Base-by-base conservation (phyloP, 345 rosid genomes). In the Pistacia vera region DNA sequence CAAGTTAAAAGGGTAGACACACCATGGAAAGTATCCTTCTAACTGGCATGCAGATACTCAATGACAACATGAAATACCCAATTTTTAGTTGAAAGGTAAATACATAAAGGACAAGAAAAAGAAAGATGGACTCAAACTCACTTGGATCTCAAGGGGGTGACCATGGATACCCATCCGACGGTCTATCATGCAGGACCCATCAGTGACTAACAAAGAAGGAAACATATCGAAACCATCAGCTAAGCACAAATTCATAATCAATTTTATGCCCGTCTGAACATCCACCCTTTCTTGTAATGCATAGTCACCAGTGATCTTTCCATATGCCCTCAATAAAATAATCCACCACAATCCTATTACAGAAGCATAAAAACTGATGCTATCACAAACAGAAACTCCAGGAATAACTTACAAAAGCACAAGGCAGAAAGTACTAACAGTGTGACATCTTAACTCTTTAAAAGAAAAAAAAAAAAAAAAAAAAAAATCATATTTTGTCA, bases 141-240 rank as follows among this genome's bases (percentile, higher is more conserved):
- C 98, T 82, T 93, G 98, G 72, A 93, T 93, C 84, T 93, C 98
- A 41, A 93, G 97, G 60, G 98, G 98, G 78, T 93, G 98, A 60
- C 98, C 98, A 79, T 91, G 94, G 67, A 91, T 91, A 65, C 97
- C 98, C 98, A 93, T 88, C 71, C 98, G 85, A 65, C 98, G 87
- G 66, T 93, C 98, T 77, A 91, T 91, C 98, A 93, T 93, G 85
- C 98, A 93, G 74, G 98, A 93, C 18, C 98, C 94, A 63, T 93
- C 98, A 2, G 98, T 93, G 68, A 93, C 97, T 30, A 91, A 59
- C 41, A 93, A 90, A 68, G 98, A 87, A 72, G 97, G 97, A 78
- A 93, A 93, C 98, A 93, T 93, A 82, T 93, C 98, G 60, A 93
- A 93, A 13, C 97, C 97, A 82, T 93, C 97, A 0, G 98, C 78